phyloP scores from a whole-genome alignment of 371 early-diverging fungal genomes.

The Syncephalastrum racemosum region DNA sequence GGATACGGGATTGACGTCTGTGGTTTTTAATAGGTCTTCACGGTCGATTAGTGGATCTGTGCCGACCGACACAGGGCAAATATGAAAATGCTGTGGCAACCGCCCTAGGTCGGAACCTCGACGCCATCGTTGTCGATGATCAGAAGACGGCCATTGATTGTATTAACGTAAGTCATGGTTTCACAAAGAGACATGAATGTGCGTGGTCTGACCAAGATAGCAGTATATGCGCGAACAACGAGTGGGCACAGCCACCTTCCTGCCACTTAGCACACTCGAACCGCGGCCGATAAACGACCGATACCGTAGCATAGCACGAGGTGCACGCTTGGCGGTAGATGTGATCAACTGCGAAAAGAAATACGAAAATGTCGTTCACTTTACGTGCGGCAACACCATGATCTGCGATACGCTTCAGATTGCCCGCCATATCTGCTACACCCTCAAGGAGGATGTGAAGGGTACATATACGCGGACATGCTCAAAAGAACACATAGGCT shows the following conservation, averaged over 20 bases:
- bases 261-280: conserved; percentile 86
- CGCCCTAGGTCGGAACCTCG: conserved; percentile 74
- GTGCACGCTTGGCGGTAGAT: conserved; percentile 86
- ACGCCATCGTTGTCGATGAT: conserved; percentile 80
- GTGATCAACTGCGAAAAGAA: conserved; percentile 81
- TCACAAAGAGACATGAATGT: not conserved
- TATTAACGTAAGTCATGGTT: conserved; percentile 48
- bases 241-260: conserved; percentile 89
- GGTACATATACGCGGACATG: conserved; percentile 33
- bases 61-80: conserved; percentile 91
- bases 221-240: conserved; percentile 93
- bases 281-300: conserved; percentile 78
- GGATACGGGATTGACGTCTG: no score
- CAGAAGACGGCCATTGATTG: conserved; percentile 81
- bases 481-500: conserved; percentile 3
- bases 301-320: conserved; percentile 71
- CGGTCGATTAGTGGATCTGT: conserved; percentile 90
- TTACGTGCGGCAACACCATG: conserved; percentile 86
- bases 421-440: conserved; percentile 86
- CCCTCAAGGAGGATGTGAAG: conserved; percentile 80
- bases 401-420: conserved; percentile 86
- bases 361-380: conserved; percentile 81
- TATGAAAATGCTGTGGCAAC: conserved; percentile 87
- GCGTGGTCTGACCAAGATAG: not conserved
- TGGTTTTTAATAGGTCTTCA: conserved; percentile 65